Base-by-base conservation (phyloP, 2,329 filamentous ascomycete genomes). In the Aspergillus fijiensis region DNA sequence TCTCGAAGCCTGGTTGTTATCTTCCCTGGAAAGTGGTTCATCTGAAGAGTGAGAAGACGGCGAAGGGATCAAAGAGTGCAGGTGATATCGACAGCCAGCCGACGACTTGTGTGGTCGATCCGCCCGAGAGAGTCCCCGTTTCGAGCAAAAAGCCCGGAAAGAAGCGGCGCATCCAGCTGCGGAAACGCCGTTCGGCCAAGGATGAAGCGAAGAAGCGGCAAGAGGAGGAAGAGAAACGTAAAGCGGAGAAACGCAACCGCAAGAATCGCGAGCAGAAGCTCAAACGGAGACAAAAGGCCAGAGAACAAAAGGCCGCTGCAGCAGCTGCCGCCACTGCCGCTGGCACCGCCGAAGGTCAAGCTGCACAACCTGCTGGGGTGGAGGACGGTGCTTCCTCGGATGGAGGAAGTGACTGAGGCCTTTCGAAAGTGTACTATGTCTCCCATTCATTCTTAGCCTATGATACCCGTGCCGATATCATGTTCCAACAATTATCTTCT, bases 71-170 rank as follows among this genome's bases (percentile, higher is more conserved):
- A 0, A 64, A 56, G 3, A 61, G 63, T 23, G 60, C 69, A 14
- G 64, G 66, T 31, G 63, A 69, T 48, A 49, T 12, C 14, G 42
- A 47, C 25, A 16, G 42, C 19, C 14, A 45, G 16, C 60, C 69
- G 12, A 59, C 67, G 4, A 61, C 68, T 12, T 72, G 69, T 49
- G 59, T 67, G 47, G 49, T 64, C 23, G 66, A 67, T 14, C 65
- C 60, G 2, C 42, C 65, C 14, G 63, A 66, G 25, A 70, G 67
- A 52, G 66, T 65, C 2, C 72, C 73, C 2, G 69, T 69, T 54
- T 70, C 73, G 5, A 69, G 68, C 45, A 78, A 74, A 59, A 79
- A 79, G 65, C 76, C 77, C 0, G 77, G 77, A 10, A 79, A 79
- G 60, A 79, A 79, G 66, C 70, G 76, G 2, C 76, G 77, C 10